Conservation (phyloP, 2,329 filamentous ascomycete species). For the Arthrinium puccinioides region DNA sequence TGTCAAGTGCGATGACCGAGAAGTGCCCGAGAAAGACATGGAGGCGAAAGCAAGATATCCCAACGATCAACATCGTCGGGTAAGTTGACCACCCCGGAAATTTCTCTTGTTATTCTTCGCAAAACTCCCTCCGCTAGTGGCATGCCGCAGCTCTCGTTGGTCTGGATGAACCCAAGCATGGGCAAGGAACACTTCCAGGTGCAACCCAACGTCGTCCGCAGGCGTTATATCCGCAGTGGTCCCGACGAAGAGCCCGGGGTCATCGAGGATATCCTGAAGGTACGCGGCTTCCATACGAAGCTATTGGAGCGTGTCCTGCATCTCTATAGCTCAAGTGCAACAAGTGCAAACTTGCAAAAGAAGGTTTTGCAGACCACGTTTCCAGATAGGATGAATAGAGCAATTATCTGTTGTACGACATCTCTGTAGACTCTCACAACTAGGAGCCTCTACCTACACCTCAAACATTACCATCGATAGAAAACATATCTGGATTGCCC, state of each 20-base stretch:
- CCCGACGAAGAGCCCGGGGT: neutral
- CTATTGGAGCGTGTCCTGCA: neutral
- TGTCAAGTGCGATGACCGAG: neutral
- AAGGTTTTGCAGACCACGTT: too few relatives aligned
- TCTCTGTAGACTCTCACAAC: too few relatives aligned
- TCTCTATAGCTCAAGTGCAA: too few relatives aligned
- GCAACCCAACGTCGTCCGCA: neutral
- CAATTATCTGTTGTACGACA: too few relatives aligned
- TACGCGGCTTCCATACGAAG: neutral
- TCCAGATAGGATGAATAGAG: too few relatives aligned
- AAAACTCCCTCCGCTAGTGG: neutral
- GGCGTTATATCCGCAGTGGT: neutral
- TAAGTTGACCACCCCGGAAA: neutral
- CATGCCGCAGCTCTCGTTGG: neutral
- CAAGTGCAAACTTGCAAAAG: too few relatives aligned
- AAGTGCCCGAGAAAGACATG: neutral
- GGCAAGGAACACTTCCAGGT: neutral
- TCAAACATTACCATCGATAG: too few relatives aligned
- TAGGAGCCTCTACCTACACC: too few relatives aligned
- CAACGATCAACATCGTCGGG: neutral
- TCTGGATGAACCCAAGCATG: neutral
- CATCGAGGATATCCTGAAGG: neutral
- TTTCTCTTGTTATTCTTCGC: neutral
- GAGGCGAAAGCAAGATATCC: neutral
- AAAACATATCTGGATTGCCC: too few relatives aligned